These are phyloP conservation scores for Trametes polyzona DNA, from an alignment of 1,284 basidiomycete genomes.

Conservation along the genomic window DNA sequence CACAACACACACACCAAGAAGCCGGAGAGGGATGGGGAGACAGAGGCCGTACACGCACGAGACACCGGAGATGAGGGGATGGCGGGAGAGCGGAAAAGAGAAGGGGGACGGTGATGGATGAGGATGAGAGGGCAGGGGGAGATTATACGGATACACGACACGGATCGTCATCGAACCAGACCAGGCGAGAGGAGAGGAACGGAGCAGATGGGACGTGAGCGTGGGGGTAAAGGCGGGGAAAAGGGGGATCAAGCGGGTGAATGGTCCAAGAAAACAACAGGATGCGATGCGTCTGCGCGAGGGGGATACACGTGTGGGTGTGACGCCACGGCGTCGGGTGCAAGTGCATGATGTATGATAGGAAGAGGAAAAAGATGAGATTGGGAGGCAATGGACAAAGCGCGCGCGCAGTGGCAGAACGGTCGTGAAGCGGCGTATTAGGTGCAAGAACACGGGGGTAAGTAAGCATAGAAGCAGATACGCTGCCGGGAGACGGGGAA, in stretches of 20 bases:
- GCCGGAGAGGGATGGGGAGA: background rate
- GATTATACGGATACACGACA: conserved; percentile 14
- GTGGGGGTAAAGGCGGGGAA: background rate
- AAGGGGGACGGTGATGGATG: background rate
- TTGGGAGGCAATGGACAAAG: conserved; percentile 6
- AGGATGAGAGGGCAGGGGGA: background rate
- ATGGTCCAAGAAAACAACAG: conserved; percentile 22
- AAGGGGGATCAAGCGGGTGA: background rate
- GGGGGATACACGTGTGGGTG: conserved; percentile 18
- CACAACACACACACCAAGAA: too few species aligned
- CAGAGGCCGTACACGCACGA: conserved; percentile 8
- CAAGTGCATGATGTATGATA: conserved; percentile 2
- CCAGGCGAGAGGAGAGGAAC: conserved; percentile 5
- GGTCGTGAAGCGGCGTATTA: conserved; percentile 14
- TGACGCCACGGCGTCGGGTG: conserved; percentile 7
- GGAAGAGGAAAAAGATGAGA: background rate
- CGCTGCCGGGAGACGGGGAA: background rate
- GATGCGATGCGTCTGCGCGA: conserved; percentile 12
- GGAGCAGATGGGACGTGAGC: conserved; percentile 13
- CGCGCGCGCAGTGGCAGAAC: conserved; percentile 6
- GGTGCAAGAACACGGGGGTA: conserved; percentile 15
- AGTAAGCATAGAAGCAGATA: conserved; percentile 18
- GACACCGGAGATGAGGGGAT: background rate
- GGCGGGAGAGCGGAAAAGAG: background rate
- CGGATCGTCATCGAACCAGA: conserved; percentile 11